Percentiles rank a stretch among this genome's conserved stretches.
Evolutionary conservation across 768 basidiomycete species (phyloP).

Genomic region (Trametes cubensis): DNA sequence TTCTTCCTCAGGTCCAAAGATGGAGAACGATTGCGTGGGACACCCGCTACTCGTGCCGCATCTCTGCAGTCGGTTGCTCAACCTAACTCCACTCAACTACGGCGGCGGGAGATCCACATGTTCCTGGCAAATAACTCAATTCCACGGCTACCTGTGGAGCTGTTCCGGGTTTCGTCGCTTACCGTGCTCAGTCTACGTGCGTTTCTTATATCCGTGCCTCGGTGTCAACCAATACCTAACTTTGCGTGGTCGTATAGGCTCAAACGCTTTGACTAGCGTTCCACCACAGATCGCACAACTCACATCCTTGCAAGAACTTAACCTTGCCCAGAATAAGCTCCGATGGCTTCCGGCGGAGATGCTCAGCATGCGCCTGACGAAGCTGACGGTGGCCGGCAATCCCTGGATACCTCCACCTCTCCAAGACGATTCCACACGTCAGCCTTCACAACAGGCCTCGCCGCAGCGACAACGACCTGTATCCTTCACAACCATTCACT

Average conservation of each 20-base stretch:
- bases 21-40: conserved; percentile 11
- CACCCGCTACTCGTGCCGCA: conserved; percentile 16
- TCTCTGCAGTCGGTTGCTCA: conserved; percentile 26
- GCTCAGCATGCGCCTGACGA: conserved; percentile 53
- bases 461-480: background rate
- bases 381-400: conserved; percentile 57
- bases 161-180: conserved; percentile 59
- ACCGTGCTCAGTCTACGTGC: conserved; percentile 66
- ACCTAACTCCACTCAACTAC: conserved; percentile 27
- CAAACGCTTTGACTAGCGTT: conserved; percentile 55
- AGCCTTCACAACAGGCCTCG: background rate
- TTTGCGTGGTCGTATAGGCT: conserved; percentile 41
- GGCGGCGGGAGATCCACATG: conserved; percentile 50
- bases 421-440: background rate
- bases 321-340: conserved; percentile 61
- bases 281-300: conserved; percentile 66
- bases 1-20: conserved; percentile 24
- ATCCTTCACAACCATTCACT: conserved; percentile 23
- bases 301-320: conserved; percentile 57
- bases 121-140: conserved; percentile 61
- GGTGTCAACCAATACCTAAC: background rate
- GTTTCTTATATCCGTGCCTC: conserved; percentile 32
- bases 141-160: conserved; percentile 51
- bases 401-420: conserved; percentile 49
- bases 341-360: conserved; percentile 68